phyloP scores from a whole-genome alignment of 2,329 filamentous ascomycete species.

The Colletotrichum caudatum region DNA sequence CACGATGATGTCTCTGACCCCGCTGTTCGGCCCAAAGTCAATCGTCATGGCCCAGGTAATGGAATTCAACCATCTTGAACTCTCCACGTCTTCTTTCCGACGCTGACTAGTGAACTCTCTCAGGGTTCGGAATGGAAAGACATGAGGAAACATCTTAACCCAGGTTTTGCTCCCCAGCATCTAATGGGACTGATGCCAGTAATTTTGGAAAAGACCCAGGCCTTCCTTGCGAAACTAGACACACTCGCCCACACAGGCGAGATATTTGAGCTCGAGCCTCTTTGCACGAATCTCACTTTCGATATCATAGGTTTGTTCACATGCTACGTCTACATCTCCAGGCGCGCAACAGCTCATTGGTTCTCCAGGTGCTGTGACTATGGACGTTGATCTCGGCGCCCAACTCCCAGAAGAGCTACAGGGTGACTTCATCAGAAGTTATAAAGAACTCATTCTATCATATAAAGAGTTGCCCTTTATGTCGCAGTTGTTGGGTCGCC shows the following conservation, averaged over 20 bases:
- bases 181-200: constrained; percentile 52
- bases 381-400: constrained; percentile 51
- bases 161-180: constrained; percentile 54
- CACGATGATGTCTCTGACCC: constrained; percentile 45
- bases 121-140: constrained; percentile 43
- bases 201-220: constrained; percentile 51
- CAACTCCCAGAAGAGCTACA: constrained; percentile 46
- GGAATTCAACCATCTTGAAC: not conserved
- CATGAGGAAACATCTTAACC: constrained; percentile 52
- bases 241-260: constrained; percentile 24
- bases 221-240: constrained; percentile 46
- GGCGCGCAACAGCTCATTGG: not conserved
- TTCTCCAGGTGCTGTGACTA: constrained; percentile 48
- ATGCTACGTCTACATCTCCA: rapidly evolving
- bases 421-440: constrained; percentile 48
- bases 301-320: constrained; percentile 50
- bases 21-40: constrained; percentile 44
- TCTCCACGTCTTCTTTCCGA: rapidly evolving
- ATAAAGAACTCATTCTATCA: constrained; percentile 45
- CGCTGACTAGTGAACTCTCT: not conserved
- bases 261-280: constrained; percentile 42
- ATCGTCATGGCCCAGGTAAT: constrained; percentile 41
- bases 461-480: constrained; percentile 44
- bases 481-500: constrained; percentile 44
- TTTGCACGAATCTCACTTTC: constrained; percentile 52